Evolutionary conservation across 805 yeast species (phyloP).

Genomic region (Suhomyces emberorum): DNA sequence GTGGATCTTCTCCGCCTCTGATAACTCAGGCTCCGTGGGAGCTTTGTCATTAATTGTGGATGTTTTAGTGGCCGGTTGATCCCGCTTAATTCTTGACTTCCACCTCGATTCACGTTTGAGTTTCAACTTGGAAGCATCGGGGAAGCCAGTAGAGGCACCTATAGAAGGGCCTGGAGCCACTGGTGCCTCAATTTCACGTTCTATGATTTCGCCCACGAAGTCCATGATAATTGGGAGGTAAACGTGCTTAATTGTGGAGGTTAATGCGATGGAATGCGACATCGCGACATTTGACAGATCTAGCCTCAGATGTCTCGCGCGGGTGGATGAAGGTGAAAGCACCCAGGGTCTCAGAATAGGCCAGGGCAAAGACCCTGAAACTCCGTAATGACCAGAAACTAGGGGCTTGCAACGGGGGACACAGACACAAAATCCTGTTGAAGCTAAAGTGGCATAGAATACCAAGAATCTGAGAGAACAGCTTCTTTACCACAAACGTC

Average conservation of each 20-base stretch:
- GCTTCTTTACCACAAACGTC: too few relatives aligned
- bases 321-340: too few relatives aligned
- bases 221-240: constrained; percentile 43
- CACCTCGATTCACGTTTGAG: constrained; percentile 45
- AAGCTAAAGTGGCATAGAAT: too few relatives aligned
- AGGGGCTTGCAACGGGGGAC: too few relatives aligned
- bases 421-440: too few relatives aligned
- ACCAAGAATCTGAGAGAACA: too few relatives aligned
- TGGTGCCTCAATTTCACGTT: constrained; percentile 46
- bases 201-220: constrained; percentile 69
- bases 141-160: constrained; percentile 31
- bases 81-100: constrained; percentile 18
- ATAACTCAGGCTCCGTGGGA: constrained; percentile 20
- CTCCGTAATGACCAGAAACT: too few relatives aligned
- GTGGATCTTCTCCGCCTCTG: constrained; percentile 75
- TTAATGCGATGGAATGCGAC: too few relatives aligned
- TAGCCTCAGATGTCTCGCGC: too few relatives aligned
- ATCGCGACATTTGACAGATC: too few relatives aligned
- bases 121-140: constrained; percentile 25
- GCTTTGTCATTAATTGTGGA: constrained; percentile 14
- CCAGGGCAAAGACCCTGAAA: too few relatives aligned
- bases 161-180: constrained; percentile 26
- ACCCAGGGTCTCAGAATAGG: too few relatives aligned
- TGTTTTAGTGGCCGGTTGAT: constrained; percentile 9
- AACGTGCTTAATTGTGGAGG: neutral